phyloP scores from a whole-genome alignment of 305 asterid genomes.

The Solanum hybrid region DNA sequence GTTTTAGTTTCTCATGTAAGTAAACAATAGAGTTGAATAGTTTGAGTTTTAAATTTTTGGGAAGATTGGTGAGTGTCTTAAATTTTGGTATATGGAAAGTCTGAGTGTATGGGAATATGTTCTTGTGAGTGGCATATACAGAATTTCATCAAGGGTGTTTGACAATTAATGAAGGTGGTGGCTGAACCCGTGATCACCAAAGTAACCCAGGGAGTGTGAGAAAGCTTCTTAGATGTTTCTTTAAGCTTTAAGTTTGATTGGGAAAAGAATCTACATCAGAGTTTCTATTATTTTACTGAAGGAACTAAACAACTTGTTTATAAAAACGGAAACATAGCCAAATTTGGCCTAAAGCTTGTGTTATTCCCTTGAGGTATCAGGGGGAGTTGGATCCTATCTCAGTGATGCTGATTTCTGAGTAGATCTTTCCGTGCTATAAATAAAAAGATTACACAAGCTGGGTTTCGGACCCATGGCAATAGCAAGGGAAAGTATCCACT shows the following conservation, averaged over 20 bases:
- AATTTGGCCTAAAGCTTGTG: neutral
- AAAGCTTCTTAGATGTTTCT: neutral
- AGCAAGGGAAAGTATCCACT: neutral
- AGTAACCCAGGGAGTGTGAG: neutral
- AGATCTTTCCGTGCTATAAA: neutral
- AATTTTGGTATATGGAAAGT: neutral
- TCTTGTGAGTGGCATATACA: neutral
- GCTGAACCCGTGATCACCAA: neutral
- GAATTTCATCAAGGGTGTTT: neutral
- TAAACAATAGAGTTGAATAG: neutral
- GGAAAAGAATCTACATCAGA: neutral
- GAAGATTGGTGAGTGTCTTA: neutral
- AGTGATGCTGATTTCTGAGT: neutral
- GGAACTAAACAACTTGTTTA: neutral
- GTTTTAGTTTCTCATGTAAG: neutral
- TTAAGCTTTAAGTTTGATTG: neutral
- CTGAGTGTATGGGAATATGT: neutral
- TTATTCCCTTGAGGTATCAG: neutral
- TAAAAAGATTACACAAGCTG: neutral
- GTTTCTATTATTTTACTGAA: neutral
- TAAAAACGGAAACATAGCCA: neutral
- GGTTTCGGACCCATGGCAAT: neutral
- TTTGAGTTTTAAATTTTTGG: neutral
- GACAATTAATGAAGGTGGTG: neutral
- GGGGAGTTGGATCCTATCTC: neutral